These are phyloP conservation scores for Pachyrhizus erosus DNA, from an alignment of 306 rosid species.

Conservation along the genomic window DNA sequence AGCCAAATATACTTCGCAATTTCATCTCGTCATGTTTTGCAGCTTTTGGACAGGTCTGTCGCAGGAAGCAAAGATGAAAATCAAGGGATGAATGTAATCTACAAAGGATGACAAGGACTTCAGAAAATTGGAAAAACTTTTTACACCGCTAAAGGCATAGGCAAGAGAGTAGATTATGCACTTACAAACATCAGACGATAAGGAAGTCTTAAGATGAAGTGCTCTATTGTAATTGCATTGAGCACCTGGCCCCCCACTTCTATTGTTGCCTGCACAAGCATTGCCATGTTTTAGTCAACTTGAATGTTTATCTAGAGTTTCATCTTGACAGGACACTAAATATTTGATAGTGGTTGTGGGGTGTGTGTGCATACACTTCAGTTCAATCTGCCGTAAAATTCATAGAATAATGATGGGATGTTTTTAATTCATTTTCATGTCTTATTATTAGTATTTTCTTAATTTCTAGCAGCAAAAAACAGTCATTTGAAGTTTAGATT, in stretches of 20 bases:
- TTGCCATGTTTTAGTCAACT: background rate
- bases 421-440: background rate
- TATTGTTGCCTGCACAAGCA: conserved; percentile 67
- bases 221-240: conserved; percentile 84
- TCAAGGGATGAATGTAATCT: conserved; percentile 38
- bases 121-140: background rate
- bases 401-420: background rate
- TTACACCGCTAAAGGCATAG: background rate
- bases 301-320: conserved; percentile 10
- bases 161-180: conserved; percentile 24
- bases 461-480: background rate
- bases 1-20: conserved; percentile 76
- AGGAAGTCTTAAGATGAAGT: conserved; percentile 86
- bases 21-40: conserved; percentile 75
- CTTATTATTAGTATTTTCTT: conserved; percentile 1
- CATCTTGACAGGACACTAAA: background rate
- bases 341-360: background rate
- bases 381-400: background rate
- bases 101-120: background rate
- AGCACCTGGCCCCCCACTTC: conserved; percentile 74
- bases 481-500: background rate
- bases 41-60: conserved; percentile 74
- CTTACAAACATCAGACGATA: conserved; percentile 86
- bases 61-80: conserved; percentile 37
- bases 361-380: background rate